Evolutionary conservation across 257 asterid species (phyloP), one percentile per base, ranked within the genome.

Genomic region (Przewalskia tangutica): DNA sequence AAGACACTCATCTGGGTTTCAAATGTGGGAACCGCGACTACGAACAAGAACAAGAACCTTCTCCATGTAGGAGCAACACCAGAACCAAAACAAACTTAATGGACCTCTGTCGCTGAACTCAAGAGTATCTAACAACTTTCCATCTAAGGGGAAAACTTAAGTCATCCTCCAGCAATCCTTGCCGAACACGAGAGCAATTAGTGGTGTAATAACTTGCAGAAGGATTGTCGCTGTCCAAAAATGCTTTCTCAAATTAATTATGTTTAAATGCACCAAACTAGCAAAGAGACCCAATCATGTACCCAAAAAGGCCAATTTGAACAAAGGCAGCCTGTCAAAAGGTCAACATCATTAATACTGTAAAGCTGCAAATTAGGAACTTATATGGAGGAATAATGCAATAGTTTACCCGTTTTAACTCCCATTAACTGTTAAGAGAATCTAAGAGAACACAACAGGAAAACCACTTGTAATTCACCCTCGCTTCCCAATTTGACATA

Each of bases 241-340:
- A 86, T 65, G 84, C 93, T 84, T 89, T 89, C 89, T 84, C 91
- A 84, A 83, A 83, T 85, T 86, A 84, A 85, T 75, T 77, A 88
- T 81, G 11, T 86, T 87, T 83, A 82, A 66, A 82, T 56, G 90
- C 82, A 87, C 70, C 91, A 89, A 89, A 84, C 60, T 85, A 90
- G 89, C 91, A 91, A 90, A 88, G 77, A 86, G 86, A 82, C 88
- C 94, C 89, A 89, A 85, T 81, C 89, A 90, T 89, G 92, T 84
- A 86, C 84, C 91, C 92, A 77, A 83, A 84, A 84, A 85, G 84
- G 54, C 55, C 32, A 92, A 89, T 63, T 88, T 86, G 85, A 85
- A 85, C 89, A 88, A 81, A 89, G 17, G 32, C 84, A 83, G 92
- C 95, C 97, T 91, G 93, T 89, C 95, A 93, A 89, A 92, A 92